Base-by-base conservation (phyloP, 257 asterid genomes). In the Solanum paucissectum region DNA sequence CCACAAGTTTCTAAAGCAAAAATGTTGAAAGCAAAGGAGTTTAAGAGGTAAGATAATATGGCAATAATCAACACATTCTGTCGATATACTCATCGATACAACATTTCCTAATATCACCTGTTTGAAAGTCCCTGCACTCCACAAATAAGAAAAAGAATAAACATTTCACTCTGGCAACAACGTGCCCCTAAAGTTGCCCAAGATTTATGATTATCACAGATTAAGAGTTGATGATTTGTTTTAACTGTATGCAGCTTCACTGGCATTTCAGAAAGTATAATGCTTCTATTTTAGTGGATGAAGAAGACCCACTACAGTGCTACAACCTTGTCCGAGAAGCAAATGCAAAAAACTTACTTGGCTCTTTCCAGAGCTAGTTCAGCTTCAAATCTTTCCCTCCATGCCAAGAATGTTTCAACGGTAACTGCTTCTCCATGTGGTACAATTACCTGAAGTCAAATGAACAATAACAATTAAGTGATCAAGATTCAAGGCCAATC, bases 391-490 rank as follows among this genome's bases (percentile, higher is more conserved):
- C 95, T 97, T 88, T 97, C 99, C 86, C 99, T 94, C 99, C 99
- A 97, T 46, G 98, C 99, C 95, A 93, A 89, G 92, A 97, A 97
- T 34, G 98, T 92, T 5, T 97, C 99, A 25, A 96, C 92, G 6
- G 99, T 97, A 68, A 97, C 99, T 21, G 98, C 94, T 92, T 97
- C 99, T 92, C 99, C 99, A 82, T 97, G 99, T 32, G 99, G 99
- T 83, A 96, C 88, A 88, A 97, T 92, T 87, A 97, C 88, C 99
- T 97, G 94, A 91, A 92, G 86, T 88, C 55, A 88, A 88, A 90
- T 86, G 89, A 87, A 62, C 5, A 4, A 46, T 13, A 46, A 29
- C 42, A 25, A 49, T 18, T 9, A 49, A 46, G 44, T 6, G 85
- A 49, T 49, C 44, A 49, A 32, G 12, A 49, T 82, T 82, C 86